Evolutionary conservation across 2,329 filamentous ascomycete genomes (phyloP).

Genomic region (Malbranchea zuffiana): DNA sequence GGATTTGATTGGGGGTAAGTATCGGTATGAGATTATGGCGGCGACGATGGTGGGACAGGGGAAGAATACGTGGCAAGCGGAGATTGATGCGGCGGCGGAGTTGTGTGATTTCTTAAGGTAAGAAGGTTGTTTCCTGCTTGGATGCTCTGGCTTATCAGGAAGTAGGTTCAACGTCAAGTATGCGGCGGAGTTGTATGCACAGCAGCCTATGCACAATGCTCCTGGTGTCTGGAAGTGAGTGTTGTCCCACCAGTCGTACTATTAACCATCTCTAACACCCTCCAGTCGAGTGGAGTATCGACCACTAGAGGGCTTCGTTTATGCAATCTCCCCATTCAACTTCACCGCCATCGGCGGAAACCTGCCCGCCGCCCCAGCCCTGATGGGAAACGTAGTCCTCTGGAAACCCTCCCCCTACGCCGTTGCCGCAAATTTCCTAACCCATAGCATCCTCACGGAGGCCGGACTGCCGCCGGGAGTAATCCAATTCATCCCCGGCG

Average conservation of each 20-base stretch:
- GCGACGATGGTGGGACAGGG: conserved; percentile 92
- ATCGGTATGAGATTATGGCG: conserved; percentile 93
- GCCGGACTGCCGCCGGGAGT: conserved; percentile 81
- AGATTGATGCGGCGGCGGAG: conserved; percentile 92
- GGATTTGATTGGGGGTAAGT: conserved; percentile 80
- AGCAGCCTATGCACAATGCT: conserved; percentile 76
- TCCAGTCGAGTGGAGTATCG: conserved; percentile 66
- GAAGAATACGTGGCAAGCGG: conserved; percentile 98
- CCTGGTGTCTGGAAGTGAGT: conserved; percentile 72
- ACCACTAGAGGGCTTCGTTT: conserved; percentile 87
- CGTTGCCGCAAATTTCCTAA: conserved; percentile 80
- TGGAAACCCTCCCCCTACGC: conserved; percentile 94
- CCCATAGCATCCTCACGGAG: conserved; percentile 83
- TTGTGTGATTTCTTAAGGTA: conserved; percentile 75
- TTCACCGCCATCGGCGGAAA: conserved; percentile 93
- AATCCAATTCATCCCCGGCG: conserved; percentile 85
- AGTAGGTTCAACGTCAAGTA: conserved; percentile 75
- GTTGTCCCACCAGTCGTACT: conserved; percentile 3
- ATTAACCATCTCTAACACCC: conserved; percentile 1
- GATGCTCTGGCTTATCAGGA: neutral
- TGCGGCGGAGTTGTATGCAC: conserved; percentile 77
- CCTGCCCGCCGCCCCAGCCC: conserved; percentile 66
- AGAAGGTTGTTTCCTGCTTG: neutral
- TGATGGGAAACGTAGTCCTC: conserved; percentile 88
- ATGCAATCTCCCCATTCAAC: conserved; percentile 90